Evolutionary conservation across 2,329 filamentous ascomycete genomes (phyloP).

Genomic region (Sclerotinia nivalis): DNA sequence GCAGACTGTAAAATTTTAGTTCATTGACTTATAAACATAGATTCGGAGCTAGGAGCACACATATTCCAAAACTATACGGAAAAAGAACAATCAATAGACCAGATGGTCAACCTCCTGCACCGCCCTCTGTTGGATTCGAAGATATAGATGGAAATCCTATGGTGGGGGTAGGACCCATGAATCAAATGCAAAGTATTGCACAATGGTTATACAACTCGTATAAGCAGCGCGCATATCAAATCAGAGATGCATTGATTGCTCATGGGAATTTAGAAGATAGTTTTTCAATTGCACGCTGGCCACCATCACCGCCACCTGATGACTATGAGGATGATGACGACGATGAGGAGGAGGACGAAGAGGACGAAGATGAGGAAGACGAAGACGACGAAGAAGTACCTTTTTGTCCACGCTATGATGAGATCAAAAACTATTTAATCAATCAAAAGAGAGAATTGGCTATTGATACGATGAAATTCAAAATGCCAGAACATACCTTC

Average conservation of each 20-base stretch:
- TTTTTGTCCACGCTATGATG: slow-evolving; percentile 6
- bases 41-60: slow-evolving; percentile 4
- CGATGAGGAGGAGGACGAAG: neutral
- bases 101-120: neutral
- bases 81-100: slow-evolving; percentile 2
- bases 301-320: neutral
- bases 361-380: neutral
- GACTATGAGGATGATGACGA: neutral
- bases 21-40: neutral
- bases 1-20: too few relatives aligned
- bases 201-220: slow-evolving; percentile 1
- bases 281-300: neutral
- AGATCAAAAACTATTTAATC: slow-evolving; percentile 11
- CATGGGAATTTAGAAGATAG: neutral
- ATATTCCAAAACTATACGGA: slow-evolving; percentile 11
- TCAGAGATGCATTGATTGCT: slow-evolving; percentile 8
- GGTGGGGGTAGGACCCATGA: neutral
- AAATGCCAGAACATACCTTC: slow-evolving; percentile 19
- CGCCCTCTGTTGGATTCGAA: slow-evolving; percentile 4
- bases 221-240: neutral
- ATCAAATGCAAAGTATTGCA: neutral
- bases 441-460: slow-evolving; percentile 8
- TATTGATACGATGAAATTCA: slow-evolving; percentile 20
- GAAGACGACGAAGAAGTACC: neutral
- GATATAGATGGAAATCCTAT: neutral